Percentiles rank a stretch among this genome's conserved stretches.
These are phyloP conservation scores for Entomophthora muscae DNA, from an alignment of 371 early-diverging fungal genomes.

Conservation along the genomic window DNA sequence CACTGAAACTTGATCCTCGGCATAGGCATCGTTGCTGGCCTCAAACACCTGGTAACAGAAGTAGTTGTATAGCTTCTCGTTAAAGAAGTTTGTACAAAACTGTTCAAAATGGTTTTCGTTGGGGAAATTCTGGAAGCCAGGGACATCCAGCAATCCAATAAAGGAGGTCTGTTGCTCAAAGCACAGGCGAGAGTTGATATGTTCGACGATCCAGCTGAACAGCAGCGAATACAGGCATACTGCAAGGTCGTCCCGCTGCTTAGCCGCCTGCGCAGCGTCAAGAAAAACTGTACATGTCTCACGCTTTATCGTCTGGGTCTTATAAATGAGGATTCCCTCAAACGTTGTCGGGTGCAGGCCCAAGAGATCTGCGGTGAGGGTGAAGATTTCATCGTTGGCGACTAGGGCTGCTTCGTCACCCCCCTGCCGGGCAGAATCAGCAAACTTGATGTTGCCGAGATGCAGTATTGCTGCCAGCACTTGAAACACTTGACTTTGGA, in stretches of 20 bases:
- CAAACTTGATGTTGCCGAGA: slow-evolving; percentile 77
- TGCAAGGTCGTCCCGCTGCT: slow-evolving; percentile 54
- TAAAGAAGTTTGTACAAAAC: slow-evolving; percentile 62
- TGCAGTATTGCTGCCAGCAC: slow-evolving; percentile 76
- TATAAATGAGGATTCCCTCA: slow-evolving; percentile 69
- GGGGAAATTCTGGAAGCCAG: slow-evolving; percentile 47
- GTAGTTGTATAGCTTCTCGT: slow-evolving; percentile 64
- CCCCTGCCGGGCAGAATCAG: slow-evolving; percentile 31
- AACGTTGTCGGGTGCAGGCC: slow-evolving; percentile 65
- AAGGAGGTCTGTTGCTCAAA: slow-evolving; percentile 41
- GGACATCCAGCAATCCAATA: slow-evolving; percentile 50
- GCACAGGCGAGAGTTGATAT: slow-evolving; percentile 49
- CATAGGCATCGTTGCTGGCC: slow-evolving; percentile 12
- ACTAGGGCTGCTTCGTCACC: slow-evolving; percentile 52
- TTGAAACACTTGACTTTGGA: slow-evolving; percentile 63
- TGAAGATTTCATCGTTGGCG: slow-evolving; percentile 55
- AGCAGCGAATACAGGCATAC: slow-evolving; percentile 52
- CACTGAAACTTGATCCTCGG: slow-evolving; percentile 14
- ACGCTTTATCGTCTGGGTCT: slow-evolving; percentile 43
- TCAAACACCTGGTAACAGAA: slow-evolving; percentile 31
- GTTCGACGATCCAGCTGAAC: slow-evolving; percentile 57
- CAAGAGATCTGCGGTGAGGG: slow-evolving; percentile 63
- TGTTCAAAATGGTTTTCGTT: slow-evolving; percentile 47
- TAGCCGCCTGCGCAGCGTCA: slow-evolving; percentile 47
- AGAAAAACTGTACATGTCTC: slow-evolving; percentile 78